These are phyloP conservation scores for Hippophae rhamnoides DNA, from an alignment of 306 rosid species.

Conservation along the genomic window DNA sequence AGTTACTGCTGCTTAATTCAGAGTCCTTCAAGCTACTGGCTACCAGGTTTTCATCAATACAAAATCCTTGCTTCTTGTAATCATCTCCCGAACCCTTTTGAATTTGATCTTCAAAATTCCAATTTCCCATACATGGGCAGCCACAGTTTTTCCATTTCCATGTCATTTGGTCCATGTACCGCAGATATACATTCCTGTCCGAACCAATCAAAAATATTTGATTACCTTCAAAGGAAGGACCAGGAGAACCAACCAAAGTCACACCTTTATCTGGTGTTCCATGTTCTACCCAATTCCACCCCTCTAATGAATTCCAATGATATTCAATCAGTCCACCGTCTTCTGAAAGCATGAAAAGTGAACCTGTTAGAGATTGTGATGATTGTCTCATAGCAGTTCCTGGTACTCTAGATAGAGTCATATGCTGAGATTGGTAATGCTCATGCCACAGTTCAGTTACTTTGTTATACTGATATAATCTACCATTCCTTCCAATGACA, in stretches of 20 bases:
- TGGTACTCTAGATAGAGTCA: conserved; percentile 57
- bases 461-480: conserved; percentile 82
- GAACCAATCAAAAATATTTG: conserved; percentile 76
- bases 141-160: conserved; percentile 88
- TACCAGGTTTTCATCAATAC: conserved; percentile 29
- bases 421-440: conserved; percentile 82
- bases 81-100: conserved; percentile 10
- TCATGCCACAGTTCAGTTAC: conserved; percentile 84
- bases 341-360: conserved; percentile 72
- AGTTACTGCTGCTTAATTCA: conserved; percentile 19
- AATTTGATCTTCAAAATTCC: conserved; percentile 21
- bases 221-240: conserved; percentile 70
- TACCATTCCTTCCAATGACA: conserved; percentile 66
- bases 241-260: conserved; percentile 53
- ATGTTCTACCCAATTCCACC: conserved; percentile 95
- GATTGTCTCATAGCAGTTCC: conserved; percentile 70
- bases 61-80: conserved; percentile 18
- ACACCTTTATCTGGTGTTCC: conserved; percentile 77
- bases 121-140: conserved; percentile 37
- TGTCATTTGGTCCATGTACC: conserved; percentile 55
- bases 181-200: conserved; percentile 71
- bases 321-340: conserved; percentile 88
- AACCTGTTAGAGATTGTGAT: conserved; percentile 52
- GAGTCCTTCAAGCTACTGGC: conserved; percentile 22
- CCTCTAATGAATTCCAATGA: conserved; percentile 59